Evolutionary conservation across 2,329 filamentous ascomycete species (phyloP).

Genomic region (Fusarium sp.): DNA sequence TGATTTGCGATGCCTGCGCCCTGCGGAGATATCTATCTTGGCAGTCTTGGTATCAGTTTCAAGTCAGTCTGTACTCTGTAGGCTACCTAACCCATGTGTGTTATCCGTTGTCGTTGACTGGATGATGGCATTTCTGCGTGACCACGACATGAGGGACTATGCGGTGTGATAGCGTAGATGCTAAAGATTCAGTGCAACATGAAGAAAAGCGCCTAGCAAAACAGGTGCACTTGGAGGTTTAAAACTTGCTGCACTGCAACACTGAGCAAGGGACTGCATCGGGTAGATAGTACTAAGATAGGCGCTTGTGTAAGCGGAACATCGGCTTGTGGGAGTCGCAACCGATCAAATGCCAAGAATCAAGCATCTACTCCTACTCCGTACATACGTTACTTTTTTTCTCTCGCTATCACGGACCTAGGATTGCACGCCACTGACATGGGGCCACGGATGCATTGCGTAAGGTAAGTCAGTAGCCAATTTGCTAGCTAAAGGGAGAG

Average conservation of each 20-base stretch:
- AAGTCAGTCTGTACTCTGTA: not conserved
- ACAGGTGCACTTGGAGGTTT: not conserved
- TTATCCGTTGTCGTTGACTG: constrained; percentile 23
- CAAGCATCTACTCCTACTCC: not conserved
- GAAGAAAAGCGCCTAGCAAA: constrained; percentile 1
- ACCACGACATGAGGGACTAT: constrained; percentile 1
- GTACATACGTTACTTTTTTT: not conserved
- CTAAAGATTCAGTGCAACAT: not conserved
- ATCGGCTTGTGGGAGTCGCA: constrained; percentile 22
- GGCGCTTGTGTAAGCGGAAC: not conserved
- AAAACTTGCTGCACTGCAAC: not conserved
- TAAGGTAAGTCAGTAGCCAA: not conserved
- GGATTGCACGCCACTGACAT: constrained; percentile 16
- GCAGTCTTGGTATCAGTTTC: constrained; percentile 4
- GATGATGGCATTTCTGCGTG: constrained; percentile 11
- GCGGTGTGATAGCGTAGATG: constrained; percentile 13
- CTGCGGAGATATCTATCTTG: constrained; percentile 9
- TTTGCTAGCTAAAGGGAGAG: not conserved
- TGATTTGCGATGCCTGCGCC: constrained; percentile 2
- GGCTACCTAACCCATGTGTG: constrained; percentile 14
- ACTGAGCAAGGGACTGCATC: not conserved
- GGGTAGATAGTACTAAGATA: not conserved
- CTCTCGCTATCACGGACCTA: constrained; percentile 6
- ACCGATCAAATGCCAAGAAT: constrained; percentile 16
- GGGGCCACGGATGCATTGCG: constrained; percentile 14